These are phyloP conservation scores for Calonectria hawksworthii DNA, from an alignment of 2,329 filamentous ascomycete genomes.

Conservation along the genomic window DNA sequence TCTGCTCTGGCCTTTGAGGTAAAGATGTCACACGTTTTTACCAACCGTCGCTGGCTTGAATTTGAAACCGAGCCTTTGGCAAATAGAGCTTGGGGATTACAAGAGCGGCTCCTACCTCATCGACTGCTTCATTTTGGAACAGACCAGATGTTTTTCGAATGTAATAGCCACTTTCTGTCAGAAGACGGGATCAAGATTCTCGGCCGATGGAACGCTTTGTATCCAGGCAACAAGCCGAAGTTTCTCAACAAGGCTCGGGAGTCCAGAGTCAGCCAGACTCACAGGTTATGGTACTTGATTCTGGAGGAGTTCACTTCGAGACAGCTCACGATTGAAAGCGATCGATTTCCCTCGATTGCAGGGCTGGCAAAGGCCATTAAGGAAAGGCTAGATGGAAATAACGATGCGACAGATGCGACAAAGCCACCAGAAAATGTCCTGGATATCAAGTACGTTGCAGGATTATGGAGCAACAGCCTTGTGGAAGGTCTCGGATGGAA, in stretches of 20 bases:
- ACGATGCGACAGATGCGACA: too few relatives aligned
- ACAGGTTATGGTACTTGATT: slow-evolving; percentile 17
- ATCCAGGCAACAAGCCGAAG: background rate
- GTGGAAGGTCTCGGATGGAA: slow-evolving; percentile 13
- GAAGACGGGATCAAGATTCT: slow-evolving; percentile 19
- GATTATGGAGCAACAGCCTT: slow-evolving; percentile 8
- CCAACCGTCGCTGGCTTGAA: background rate
- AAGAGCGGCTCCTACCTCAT: slow-evolving; percentile 27
- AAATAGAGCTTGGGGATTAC: slow-evolving; percentile 23
- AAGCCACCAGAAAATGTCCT: too few relatives aligned
- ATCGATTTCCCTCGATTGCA: slow-evolving; percentile 9
- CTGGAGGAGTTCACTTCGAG: slow-evolving; percentile 1
- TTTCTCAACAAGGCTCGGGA: background rate
- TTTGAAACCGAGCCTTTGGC: slow-evolving; percentile 9
- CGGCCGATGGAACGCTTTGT: slow-evolving; percentile 20
- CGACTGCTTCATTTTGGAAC: slow-evolving; percentile 21
- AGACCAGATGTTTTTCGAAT: slow-evolving; percentile 28
- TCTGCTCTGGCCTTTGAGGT: background rate
- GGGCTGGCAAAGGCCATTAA: background rate
- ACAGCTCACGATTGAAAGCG: background rate
- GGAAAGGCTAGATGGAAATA: background rate
- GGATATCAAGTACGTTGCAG: slow-evolving; percentile 8
- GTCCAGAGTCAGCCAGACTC: background rate
- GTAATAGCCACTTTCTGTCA: slow-evolving; percentile 22
- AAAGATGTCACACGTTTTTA: background rate